Base-by-base conservation (phyloP, 1,139 yeast species). In the Hemisphaericaspora lyxosophila region DNA sequence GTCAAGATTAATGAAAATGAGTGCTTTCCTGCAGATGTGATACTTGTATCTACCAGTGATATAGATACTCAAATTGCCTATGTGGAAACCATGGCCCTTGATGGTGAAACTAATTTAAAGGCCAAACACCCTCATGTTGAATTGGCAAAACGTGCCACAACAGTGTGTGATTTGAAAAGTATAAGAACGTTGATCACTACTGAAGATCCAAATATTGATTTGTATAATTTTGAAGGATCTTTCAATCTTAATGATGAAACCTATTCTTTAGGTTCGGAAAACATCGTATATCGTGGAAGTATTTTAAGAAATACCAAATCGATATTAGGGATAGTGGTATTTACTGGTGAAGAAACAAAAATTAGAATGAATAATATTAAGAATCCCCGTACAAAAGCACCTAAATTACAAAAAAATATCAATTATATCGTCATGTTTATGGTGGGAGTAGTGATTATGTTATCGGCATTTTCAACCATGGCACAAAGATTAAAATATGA, bases 71-170 rank as follows among this genome's bases (percentile, higher is more conserved):
- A 83, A 40, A 86, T 83, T 48, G 84, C 95, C 1, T 87, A 80
- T 50, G 81, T 90, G 17, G 99, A 92, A 60, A 92, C 99, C 0
- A 90, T 92, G 92, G 98, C 96, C 0, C 69, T 92, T 34, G 98
- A 92, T 60, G 99, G 99, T 35, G 98, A 92, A 60, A 92, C 97
- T 0, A 90, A 89, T 54, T 68, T 92, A 45, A 92, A 92, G 59
- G 73, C 86, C 5, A 81, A 79, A 50, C 65, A 66, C 17, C 87
- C 96, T 0, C 84, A 84, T 44, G 67, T 75, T 1, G 86, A 82
- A 42, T 46, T 87, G 5, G 70, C 81, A 12, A 71, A 74, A 25
- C 45, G 57, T 12, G 65, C 81, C 29, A 64, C 73, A 8, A 67
- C 72, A 6, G 82, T 79, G 0, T 60, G 73, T 1, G 78, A 77